A percentile compares a stretch with the other conserved stretches of the same genome.
phyloP scores from a whole-genome alignment of 2,329 filamentous ascomycete genomes.

The Fusarium sp. region DNA sequence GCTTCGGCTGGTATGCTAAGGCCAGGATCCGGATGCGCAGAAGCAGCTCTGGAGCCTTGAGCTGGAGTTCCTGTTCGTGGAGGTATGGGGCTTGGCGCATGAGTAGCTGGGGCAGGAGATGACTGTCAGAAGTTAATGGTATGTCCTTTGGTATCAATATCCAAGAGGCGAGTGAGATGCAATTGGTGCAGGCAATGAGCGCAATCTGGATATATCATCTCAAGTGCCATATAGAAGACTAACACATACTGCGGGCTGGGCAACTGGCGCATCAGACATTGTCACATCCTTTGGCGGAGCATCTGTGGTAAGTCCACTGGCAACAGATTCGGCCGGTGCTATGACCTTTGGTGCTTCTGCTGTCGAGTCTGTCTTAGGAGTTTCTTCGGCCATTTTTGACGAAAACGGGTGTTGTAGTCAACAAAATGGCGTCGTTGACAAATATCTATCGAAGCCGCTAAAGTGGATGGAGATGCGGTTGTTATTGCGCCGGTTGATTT shows the following conservation, averaged over 20 bases:
- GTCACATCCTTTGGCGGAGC: slow-evolving; percentile 54
- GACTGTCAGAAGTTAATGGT: slow-evolving; percentile 45
- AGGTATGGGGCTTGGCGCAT: slow-evolving; percentile 58
- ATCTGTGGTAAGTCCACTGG: slow-evolving; percentile 40
- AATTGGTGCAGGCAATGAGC: not conserved
- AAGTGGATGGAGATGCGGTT: not conserved
- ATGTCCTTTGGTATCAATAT: not conserved
- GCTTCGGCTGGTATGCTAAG: slow-evolving; percentile 70
- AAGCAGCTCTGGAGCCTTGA: slow-evolving; percentile 66
- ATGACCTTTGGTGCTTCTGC: slow-evolving; percentile 39
- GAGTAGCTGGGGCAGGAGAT: slow-evolving; percentile 54
- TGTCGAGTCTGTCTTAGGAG: slow-evolving; percentile 33
- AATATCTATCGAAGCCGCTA: slow-evolving; percentile 9
- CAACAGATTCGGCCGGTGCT: slow-evolving; percentile 37
- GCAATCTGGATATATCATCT: too few relatives aligned
- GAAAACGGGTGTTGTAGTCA: not conserved
- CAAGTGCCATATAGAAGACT: not conserved
- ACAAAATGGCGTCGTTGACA: slow-evolving; percentile 16
- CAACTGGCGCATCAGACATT: slow-evolving; percentile 59
- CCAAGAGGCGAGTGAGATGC: not conserved
- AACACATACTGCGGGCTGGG: slow-evolving; percentile 55
- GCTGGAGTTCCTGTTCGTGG: slow-evolving; percentile 64
- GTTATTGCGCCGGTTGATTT: slow-evolving; percentile 43
- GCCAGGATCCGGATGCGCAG: slow-evolving; percentile 66
- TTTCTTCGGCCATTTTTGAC: slow-evolving; percentile 50